These are phyloP conservation scores for Eucalyptus marginata DNA, from an alignment of 345 rosid genomes.

Conservation along the genomic window DNA sequence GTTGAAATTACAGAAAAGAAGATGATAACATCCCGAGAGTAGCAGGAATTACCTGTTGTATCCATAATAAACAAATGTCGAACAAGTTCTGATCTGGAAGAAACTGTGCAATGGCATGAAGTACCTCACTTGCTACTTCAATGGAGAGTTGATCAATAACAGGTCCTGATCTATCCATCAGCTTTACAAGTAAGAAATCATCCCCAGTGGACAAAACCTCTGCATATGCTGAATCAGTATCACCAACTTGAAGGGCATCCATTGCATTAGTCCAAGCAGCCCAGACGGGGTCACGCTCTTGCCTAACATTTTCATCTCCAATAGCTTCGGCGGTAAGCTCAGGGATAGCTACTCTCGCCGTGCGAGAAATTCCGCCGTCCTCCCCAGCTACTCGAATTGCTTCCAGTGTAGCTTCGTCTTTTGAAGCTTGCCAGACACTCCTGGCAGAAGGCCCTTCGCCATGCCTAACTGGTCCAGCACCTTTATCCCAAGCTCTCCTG, in stretches of 20 bases:
- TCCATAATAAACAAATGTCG: slow-evolving; percentile 89
- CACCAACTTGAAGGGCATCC: slow-evolving; percentile 88
- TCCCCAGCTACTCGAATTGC: slow-evolving; percentile 99
- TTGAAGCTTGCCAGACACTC: slow-evolving; percentile 99
- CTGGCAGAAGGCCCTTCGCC: slow-evolving; percentile 99
- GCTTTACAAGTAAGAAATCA: slow-evolving; percentile 82
- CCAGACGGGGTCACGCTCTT: slow-evolving; percentile 77
- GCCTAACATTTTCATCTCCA: slow-evolving; percentile 62
- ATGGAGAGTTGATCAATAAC: slow-evolving; percentile 74
- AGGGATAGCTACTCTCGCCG: slow-evolving; percentile 55
- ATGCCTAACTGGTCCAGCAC: slow-evolving; percentile 53
- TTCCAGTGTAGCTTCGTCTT: slow-evolving; percentile 98
- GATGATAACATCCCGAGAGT: not conserved
- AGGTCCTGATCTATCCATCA: slow-evolving; percentile 94
- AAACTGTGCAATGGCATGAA: slow-evolving; percentile 66
- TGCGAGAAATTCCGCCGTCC: slow-evolving; percentile 50
- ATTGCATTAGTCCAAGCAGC: slow-evolving; percentile 87
- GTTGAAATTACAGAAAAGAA: not conserved
- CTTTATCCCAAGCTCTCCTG: slow-evolving; percentile 88
- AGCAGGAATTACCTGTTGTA: slow-evolving; percentile 63
- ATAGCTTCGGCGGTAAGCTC: slow-evolving; percentile 77
- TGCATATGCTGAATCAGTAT: slow-evolving; percentile 79
- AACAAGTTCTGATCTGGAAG: slow-evolving; percentile 69
- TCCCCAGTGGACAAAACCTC: slow-evolving; percentile 75
- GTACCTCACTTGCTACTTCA: slow-evolving; percentile 69